These are phyloP conservation scores for Candida nitratophila DNA, from an alignment of 805 yeast genomes.

Conservation along the genomic window DNA sequence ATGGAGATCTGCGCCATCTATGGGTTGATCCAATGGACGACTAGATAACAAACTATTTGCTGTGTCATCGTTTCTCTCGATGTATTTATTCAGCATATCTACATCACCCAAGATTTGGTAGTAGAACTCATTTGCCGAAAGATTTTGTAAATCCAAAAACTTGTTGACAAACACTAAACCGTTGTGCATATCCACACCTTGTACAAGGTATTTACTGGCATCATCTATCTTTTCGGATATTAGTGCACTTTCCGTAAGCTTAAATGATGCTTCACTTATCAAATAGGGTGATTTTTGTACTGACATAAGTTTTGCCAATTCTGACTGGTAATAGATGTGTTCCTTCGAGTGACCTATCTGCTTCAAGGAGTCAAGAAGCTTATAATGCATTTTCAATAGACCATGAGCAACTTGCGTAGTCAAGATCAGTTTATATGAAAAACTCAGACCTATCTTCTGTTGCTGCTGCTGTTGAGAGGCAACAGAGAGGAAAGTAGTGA, in stretches of 20 bases:
- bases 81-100: constrained; percentile 7
- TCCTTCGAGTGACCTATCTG: neutral
- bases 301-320: neutral
- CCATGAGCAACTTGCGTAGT: constrained; percentile 30
- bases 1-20: neutral
- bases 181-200: constrained; percentile 7
- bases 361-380: neutral
- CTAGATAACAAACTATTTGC: neutral
- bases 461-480: constrained; percentile 3
- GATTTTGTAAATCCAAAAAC: constrained; percentile 10
- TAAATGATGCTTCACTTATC: constrained; percentile 20
- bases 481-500: constrained; percentile 30
- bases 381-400: neutral
- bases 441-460: constrained; percentile 9
- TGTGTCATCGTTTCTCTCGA: constrained; percentile 4
- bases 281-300: constrained; percentile 1
- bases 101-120: constrained; percentile 8
- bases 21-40: neutral
- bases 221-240: constrained; percentile 6
- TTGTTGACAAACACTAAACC: constrained; percentile 6
- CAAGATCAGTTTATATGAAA: constrained; percentile 13
- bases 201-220: constrained; percentile 8
- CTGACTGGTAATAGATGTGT: neutral
- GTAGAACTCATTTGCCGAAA: constrained; percentile 11
- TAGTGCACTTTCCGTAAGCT: constrained; percentile 9